phyloP scores from a whole-genome alignment of 1,284 basidiomycete genomes.

The Naganishia liquefaciens region DNA sequence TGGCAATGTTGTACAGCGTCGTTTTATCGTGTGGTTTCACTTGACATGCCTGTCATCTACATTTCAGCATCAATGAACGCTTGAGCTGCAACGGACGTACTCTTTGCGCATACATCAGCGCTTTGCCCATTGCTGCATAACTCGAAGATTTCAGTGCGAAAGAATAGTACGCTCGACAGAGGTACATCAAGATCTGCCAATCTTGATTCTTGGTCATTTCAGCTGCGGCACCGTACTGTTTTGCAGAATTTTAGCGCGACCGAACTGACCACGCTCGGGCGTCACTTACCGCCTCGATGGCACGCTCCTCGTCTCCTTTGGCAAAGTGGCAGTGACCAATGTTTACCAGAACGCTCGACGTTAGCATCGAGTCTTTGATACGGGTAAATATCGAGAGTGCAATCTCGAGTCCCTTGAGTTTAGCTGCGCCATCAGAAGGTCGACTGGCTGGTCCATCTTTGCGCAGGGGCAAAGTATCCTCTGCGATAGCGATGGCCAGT shows the following conservation, averaged over 20 bases:
- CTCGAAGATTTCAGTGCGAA: constrained; percentile 85
- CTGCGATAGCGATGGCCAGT: constrained; percentile 84
- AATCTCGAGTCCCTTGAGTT: constrained; percentile 71
- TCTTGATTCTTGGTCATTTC: constrained; percentile 68
- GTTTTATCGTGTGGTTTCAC: constrained; percentile 82
- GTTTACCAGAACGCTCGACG: constrained; percentile 86
- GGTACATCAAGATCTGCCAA: constrained; percentile 71
- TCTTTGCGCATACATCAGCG: constrained; percentile 74
- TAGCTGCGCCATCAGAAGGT: constrained; percentile 46
- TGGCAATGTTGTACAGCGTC: constrained; percentile 87
- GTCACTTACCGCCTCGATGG: constrained; percentile 84
- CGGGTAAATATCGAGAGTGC: constrained; percentile 84
- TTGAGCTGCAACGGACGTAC: constrained; percentile 54
- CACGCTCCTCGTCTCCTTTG: constrained; percentile 86
- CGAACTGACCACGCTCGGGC: neutral
- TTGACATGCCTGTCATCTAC: constrained; percentile 61
- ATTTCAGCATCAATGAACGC: constrained; percentile 10
- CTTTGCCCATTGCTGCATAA: constrained; percentile 73
- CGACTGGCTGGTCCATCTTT: constrained; percentile 30
- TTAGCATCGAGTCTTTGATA: constrained; percentile 78
- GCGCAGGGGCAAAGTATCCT: constrained; percentile 70
- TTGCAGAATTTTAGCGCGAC: constrained; percentile 30
- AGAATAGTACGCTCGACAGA: constrained; percentile 86
- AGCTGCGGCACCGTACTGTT: constrained; percentile 84
- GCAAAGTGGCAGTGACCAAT: constrained; percentile 92